These are phyloP conservation scores for Rhizopogon vesiculosus DNA, from an alignment of 768 basidiomycete genomes.

Conservation along the genomic window DNA sequence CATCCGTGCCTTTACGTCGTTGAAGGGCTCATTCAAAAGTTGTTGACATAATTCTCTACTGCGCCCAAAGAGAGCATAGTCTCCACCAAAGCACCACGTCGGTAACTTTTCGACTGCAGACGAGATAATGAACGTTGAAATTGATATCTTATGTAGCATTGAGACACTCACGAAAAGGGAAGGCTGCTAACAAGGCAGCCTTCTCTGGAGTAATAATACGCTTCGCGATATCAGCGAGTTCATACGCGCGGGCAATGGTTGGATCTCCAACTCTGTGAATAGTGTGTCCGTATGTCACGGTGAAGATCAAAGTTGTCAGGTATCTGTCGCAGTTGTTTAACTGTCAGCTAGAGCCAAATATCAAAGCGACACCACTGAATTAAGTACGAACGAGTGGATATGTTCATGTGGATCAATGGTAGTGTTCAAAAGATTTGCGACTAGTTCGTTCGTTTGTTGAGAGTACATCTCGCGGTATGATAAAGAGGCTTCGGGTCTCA, in stretches of 20 bases:
- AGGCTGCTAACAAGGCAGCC: neutral
- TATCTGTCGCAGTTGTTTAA: conserved; percentile 7
- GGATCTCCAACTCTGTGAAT: conserved; percentile 13
- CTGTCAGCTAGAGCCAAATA: neutral
- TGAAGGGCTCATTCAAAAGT: neutral
- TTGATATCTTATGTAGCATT: neutral
- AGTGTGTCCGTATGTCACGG: conserved; percentile 19
- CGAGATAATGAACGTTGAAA: neutral
- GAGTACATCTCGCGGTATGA: conserved; percentile 9
- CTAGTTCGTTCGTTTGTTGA: conserved; percentile 1
- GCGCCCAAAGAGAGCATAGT: neutral
- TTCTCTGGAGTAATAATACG: conserved; percentile 2
- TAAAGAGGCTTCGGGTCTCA: conserved; percentile 9
- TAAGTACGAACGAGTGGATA: conserved; percentile 11
- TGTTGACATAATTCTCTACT: neutral
- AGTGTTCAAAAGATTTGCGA: conserved; percentile 7
- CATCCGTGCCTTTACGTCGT: neutral
- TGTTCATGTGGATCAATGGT: conserved; percentile 13
- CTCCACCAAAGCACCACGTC: neutral
- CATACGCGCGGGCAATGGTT: conserved; percentile 16
- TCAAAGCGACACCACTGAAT: neutral
- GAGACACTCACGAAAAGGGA: conserved; percentile 4
- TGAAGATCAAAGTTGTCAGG: conserved; percentile 23
- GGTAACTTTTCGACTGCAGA: neutral
- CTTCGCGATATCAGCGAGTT: conserved; percentile 11